phyloP scores from a whole-genome alignment of 1,139 yeast genomes.

The Casaregolazyma lundiana region DNA sequence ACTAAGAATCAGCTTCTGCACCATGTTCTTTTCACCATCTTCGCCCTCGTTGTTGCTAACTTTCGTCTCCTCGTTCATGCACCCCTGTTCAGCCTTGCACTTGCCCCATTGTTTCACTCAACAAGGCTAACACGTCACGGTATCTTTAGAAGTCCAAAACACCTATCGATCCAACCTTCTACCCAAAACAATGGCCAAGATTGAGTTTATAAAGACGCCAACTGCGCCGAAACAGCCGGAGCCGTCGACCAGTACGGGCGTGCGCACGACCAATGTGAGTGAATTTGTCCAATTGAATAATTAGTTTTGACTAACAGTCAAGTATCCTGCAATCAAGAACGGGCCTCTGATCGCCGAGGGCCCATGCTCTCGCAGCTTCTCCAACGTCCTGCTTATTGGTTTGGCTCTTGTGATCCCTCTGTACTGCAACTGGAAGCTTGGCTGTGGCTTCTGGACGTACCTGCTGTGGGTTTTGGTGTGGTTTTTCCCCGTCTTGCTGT shows the following conservation, averaged over 20 bases:
- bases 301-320: not conserved
- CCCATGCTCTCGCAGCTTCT: slow-evolving; percentile 74
- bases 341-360: slow-evolving; percentile 93
- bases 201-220: slow-evolving; percentile 57
- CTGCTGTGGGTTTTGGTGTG: slow-evolving; percentile 43
- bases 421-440: slow-evolving; percentile 62
- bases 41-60: too few relatives aligned
- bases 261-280: slow-evolving; percentile 51
- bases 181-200: slow-evolving; percentile 11
- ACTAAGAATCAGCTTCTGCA: too few relatives aligned
- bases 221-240: slow-evolving; percentile 44
- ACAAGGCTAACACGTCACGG: slow-evolving; percentile 1
- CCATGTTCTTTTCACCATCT: too few relatives aligned
- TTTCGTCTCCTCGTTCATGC: too few relatives aligned
- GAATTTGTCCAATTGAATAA: not conserved
- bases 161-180: not conserved
- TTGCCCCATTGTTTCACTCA: too few relatives aligned
- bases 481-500: slow-evolving; percentile 66
- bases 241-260: slow-evolving; percentile 49
- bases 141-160: not conserved
- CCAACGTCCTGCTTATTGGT: slow-evolving; percentile 53
- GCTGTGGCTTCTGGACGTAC: slow-evolving; percentile 64
- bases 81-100: too few relatives aligned
- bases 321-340: slow-evolving; percentile 68
- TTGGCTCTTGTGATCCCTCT: slow-evolving; percentile 59